Conservation (phyloP, 768 basidiomycete genomes). For the Suillus cothurnatus region DNA sequence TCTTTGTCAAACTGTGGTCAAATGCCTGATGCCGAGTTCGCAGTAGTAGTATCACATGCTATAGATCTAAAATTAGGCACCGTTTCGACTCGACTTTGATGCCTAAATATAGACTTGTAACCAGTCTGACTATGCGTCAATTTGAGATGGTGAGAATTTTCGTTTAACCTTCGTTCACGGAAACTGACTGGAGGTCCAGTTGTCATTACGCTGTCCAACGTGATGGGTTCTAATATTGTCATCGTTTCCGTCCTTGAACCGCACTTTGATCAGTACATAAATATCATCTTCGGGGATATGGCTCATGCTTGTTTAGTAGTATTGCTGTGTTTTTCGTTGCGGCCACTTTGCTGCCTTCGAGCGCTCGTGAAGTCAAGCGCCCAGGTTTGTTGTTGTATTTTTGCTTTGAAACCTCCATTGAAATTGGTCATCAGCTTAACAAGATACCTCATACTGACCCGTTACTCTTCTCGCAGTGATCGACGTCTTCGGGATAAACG, state of each 20-base stretch:
- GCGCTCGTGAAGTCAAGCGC: constrained; percentile 73
- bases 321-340: constrained; percentile 59
- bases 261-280: constrained; percentile 53
- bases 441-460: background rate
- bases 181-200: constrained; percentile 36
- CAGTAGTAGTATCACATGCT: no score
- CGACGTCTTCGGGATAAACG: constrained; percentile 55
- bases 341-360: constrained; percentile 63
- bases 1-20: no score
- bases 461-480: constrained; percentile 67
- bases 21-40: no score
- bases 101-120: no score
- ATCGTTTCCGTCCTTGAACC: constrained; percentile 61
- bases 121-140: no score
- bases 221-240: constrained; percentile 52
- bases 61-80: no score
- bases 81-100: no score
- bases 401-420: background rate
- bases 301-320: constrained; percentile 37
- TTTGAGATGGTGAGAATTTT: no score
- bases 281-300: background rate
- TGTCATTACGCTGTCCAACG: constrained; percentile 50
- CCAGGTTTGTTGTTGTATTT: constrained; percentile 29
- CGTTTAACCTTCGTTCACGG: background rate
- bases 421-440: constrained; percentile 36